Evolutionary conservation across 2,329 filamentous ascomycete genomes (phyloP), one percentile per base, ranked within the genome.

Genomic region (Neospermospora avenae): DNA sequence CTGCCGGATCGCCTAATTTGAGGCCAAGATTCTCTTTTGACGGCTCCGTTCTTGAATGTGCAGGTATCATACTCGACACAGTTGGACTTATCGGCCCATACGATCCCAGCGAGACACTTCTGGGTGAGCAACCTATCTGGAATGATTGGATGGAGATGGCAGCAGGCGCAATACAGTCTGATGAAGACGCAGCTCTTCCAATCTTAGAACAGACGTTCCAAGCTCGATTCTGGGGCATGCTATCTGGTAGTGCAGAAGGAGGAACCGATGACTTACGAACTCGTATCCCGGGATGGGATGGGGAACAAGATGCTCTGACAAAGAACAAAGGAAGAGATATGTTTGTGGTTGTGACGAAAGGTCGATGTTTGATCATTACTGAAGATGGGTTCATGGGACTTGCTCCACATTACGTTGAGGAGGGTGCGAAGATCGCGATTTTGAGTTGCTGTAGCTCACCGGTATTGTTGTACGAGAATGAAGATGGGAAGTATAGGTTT

Each of bases 371-470:
- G 54, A 46, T 60, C 13, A 55, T 60, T 37, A 63, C 61, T 4
- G 49, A 60, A 25, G 44, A 45, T 14, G 44, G 54, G 14, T 55
- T 42, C 4, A 60, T 63, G 57, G 61, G 57, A 42, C 35, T 63
- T 14, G 57, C 54, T 5, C 61, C 57, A 13, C 34, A 46, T 46
- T 53, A 57, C 13, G 60, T 48, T 1, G 31, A 55, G 24, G 46
- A 34, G 11, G 60, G 60, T 14, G 45, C 55, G 7, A 57, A 54
- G 45, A 16, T 62, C 5, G 60, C 52, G 8, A 24, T 62, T 25
- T 18, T 62, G 31, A 62, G 35, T 25, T 55, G 22, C n/a, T 62
- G 60, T 22, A 62, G 52, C 39, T 46, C 35, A 5, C 60, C 60
- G 2, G 52, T 57, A 3, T 5, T 62, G 1, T 41, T 62, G 34